Evolutionary conservation across 495 filamentous ascomycete genomes (phyloP).

Genomic region (Xylaria sp.): DNA sequence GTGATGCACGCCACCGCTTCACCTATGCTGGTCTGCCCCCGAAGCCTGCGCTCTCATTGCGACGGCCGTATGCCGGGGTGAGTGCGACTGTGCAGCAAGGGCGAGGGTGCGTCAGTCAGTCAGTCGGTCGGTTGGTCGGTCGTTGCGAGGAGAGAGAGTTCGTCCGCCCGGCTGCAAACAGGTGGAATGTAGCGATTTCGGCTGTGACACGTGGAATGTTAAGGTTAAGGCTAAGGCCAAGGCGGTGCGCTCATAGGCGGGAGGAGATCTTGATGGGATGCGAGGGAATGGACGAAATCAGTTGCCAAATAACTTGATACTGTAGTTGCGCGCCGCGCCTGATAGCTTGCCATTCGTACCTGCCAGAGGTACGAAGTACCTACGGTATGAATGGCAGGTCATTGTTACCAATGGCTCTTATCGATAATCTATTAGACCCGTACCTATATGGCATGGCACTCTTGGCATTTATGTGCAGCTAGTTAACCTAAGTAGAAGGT

Average conservation of each 20-base stretch:
- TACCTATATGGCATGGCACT: background rate
- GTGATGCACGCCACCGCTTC: constrained; percentile 26
- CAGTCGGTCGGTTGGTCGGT: background rate
- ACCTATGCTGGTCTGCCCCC: constrained; percentile 14
- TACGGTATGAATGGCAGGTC: background rate
- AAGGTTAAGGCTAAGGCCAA: too few species aligned
- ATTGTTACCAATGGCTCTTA: constrained; percentile 1
- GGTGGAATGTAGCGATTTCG: background rate
- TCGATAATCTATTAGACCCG: background rate
- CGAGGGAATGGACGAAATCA: background rate
- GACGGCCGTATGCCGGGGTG: constrained; percentile 12
- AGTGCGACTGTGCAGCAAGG: constrained; percentile 8
- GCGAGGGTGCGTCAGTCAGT: constrained; percentile 5
- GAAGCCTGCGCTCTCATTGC: constrained; percentile 15
- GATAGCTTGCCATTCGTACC: constrained; percentile 10
- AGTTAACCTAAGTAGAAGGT: too few species aligned
- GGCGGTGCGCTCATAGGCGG: background rate
- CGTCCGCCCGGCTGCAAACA: background rate
- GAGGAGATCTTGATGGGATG: background rate
- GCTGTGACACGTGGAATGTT: constrained; percentile 1
- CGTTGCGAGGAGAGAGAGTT: background rate
- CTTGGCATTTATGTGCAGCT: background rate
- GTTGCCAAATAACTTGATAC: background rate
- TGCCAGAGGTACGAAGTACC: background rate
- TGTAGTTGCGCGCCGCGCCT: constrained; percentile 23